Percentiles rank a stretch among this genome's conserved stretches.
Evolutionary conservation across 1,284 basidiomycete genomes (phyloP).

Genomic region (Melanopsichium pennsylvanicum): DNA sequence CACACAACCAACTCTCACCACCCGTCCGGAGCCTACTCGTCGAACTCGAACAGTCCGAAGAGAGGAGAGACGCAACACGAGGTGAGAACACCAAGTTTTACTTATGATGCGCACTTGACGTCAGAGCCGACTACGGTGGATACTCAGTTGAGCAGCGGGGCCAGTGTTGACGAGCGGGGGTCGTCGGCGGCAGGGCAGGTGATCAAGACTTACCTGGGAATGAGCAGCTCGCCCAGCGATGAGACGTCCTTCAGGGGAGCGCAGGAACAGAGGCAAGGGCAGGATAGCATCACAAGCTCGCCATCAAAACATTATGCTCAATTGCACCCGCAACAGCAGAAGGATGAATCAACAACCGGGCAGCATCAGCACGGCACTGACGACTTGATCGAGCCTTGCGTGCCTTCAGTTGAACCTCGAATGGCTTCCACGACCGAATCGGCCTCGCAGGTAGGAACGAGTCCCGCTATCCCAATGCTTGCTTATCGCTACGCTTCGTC

Average conservation of each 20-base stretch:
- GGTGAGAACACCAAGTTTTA: constrained; percentile 14
- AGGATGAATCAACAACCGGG: neutral
- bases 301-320: too few relatives aligned
- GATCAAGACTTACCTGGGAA: constrained; percentile 29
- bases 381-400: too few relatives aligned
- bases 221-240: constrained; percentile 22
- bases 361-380: too few relatives aligned
- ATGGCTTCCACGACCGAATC: too few relatives aligned
- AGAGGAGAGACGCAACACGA: constrained; percentile 9
- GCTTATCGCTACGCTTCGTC: constrained; percentile 20
- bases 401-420: too few relatives aligned
- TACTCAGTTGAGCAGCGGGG: constrained; percentile 28
- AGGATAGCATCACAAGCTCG: too few relatives aligned
- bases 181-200: constrained; percentile 17
- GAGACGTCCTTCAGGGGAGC: constrained; percentile 28
- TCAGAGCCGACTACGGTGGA: constrained; percentile 30
- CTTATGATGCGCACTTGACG: constrained; percentile 21
- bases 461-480: constrained; percentile 1
- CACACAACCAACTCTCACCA: constrained; percentile 9
- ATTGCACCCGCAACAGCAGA: neutral
- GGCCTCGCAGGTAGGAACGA: too few relatives aligned
- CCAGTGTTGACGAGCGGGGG: constrained; percentile 5
- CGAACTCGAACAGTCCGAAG: constrained; percentile 12
- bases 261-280: too few relatives aligned
- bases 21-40: constrained; percentile 10